phyloP scores from a whole-genome alignment of 2,329 filamentous ascomycete genomes.

The Fusarium cicatricum region DNA sequence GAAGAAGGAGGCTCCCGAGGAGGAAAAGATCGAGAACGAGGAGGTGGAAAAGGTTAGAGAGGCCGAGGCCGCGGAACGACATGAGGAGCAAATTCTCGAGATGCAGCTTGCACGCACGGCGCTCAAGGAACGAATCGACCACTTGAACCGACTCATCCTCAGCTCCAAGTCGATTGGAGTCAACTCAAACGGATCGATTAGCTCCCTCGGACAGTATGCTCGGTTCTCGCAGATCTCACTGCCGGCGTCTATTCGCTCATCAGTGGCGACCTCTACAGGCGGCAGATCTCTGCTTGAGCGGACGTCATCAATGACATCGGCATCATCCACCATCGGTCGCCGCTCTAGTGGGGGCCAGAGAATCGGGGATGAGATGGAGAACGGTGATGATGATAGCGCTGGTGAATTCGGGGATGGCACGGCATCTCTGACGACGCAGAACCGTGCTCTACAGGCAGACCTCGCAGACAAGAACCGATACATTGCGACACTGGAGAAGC shows the following conservation, averaged over 20 bases:
- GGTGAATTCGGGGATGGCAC: slow-evolving; percentile 89
- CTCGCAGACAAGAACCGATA: slow-evolving; percentile 97
- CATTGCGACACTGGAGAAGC: slow-evolving; percentile 91
- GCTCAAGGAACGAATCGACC: slow-evolving; percentile 95
- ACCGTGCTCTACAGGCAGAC: slow-evolving; percentile 92
- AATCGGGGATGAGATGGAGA: slow-evolving; percentile 55
- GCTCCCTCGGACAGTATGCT: slow-evolving; percentile 69
- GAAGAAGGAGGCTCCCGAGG: slow-evolving; percentile 59
- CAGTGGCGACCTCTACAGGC: slow-evolving; percentile 69
- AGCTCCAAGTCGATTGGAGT: slow-evolving; percentile 97
- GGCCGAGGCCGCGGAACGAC: slow-evolving; percentile 82
- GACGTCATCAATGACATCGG: slow-evolving; percentile 73
- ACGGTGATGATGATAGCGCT: slow-evolving; percentile 72
- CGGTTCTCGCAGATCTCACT: slow-evolving; percentile 68
- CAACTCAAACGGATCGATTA: slow-evolving; percentile 78
- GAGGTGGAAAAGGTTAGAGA: slow-evolving; percentile 78
- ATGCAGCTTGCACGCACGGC: slow-evolving; percentile 98
- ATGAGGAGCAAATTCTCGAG: slow-evolving; percentile 97
- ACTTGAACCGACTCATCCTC: slow-evolving; percentile 92
- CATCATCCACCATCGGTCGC: slow-evolving; percentile 65
- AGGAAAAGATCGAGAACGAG: slow-evolving; percentile 68
- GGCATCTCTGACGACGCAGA: slow-evolving; percentile 84
- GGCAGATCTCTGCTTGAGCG: slow-evolving; percentile 65
- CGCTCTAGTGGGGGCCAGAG: slow-evolving; percentile 57
- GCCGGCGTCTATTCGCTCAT: slow-evolving; percentile 70